Percentiles rank a stretch among this genome's conserved stretches.
Conservation (phyloP, 352 stramenopile species). For the Aphanomyces cochlioides region DNA sequence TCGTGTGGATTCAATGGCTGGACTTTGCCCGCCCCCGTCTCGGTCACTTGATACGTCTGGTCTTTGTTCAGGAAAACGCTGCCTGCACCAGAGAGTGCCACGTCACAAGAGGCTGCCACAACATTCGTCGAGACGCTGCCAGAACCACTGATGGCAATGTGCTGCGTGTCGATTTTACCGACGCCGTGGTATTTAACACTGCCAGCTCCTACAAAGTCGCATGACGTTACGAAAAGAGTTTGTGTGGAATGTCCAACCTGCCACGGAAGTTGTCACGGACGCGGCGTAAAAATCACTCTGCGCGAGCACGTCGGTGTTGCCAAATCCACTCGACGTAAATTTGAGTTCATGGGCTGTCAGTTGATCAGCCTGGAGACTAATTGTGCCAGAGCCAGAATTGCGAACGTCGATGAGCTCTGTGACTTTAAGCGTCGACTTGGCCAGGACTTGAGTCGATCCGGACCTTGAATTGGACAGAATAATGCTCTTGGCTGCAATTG, state of each 20-base stretch:
- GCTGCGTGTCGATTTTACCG: not conserved
- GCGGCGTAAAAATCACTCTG: not conserved
- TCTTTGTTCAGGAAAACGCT: too few species aligned
- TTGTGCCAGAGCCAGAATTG: not conserved
- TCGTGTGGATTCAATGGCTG: too few species aligned
- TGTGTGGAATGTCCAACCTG: not conserved
- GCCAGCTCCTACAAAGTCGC: not conserved
- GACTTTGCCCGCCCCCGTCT: too few species aligned
- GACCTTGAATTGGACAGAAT: not conserved
- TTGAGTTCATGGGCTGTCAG: not conserved
- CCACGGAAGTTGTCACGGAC: not conserved
- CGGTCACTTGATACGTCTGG: too few species aligned
- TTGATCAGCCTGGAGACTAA: not conserved
- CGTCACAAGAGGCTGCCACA: not conserved
- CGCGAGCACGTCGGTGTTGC: not conserved
- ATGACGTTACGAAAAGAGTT: not conserved
- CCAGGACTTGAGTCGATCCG: not conserved
- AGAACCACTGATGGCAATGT: not conserved
- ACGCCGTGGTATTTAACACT: not conserved
- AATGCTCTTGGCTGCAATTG: not conserved
- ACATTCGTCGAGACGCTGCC: not conserved
- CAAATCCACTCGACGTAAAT: not conserved
- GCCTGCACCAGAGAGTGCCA: not conserved
- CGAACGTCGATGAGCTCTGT: conserved; percentile 1
- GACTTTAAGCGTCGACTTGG: not conserved